Evolutionary conservation across 208 protist species (phyloP).

Genomic region (Leishmania guyanensis): DNA sequence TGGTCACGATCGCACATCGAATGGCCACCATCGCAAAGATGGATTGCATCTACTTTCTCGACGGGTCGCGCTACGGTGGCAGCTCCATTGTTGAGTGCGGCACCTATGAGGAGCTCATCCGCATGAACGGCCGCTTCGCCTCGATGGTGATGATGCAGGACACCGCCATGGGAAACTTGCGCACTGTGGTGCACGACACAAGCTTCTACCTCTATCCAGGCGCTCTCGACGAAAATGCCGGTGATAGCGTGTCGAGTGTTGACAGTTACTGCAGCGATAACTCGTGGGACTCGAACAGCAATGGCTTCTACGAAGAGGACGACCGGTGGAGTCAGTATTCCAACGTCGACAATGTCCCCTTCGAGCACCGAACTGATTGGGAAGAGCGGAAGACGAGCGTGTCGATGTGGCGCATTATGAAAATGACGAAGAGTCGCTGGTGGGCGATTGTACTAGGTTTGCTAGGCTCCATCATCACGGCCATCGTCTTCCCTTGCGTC

Average conservation of each 20-base stretch:
- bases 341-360: constrained; percentile 55
- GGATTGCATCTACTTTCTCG: constrained; percentile 87
- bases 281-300: constrained; percentile 26
- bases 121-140: constrained; percentile 59
- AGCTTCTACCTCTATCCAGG: constrained; percentile 43
- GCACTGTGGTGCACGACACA: constrained; percentile 40
- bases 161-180: constrained; percentile 17
- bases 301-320: constrained; percentile 1
- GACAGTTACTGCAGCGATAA: background rate
- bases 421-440: constrained; percentile 38
- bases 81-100: constrained; percentile 63
- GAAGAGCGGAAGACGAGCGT: constrained; percentile 49
- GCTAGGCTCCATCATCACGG: constrained; percentile 54
- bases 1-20: constrained; percentile 89
- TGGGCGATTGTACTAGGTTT: constrained; percentile 57
- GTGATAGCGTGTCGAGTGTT: background rate
- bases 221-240: constrained; percentile 6
- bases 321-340: constrained; percentile 37
- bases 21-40: constrained; percentile 87
- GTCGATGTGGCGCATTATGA: constrained; percentile 52
- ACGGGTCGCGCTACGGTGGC: constrained; percentile 44
- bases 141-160: constrained; percentile 76
- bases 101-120: constrained; percentile 70
- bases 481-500: constrained; percentile 37
- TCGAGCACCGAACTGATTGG: constrained; percentile 61